Percentiles rank a stretch among this genome's conserved stretches.
phyloP scores from a whole-genome alignment of 345 rosid species.

The Hibiscus mutabilis region DNA sequence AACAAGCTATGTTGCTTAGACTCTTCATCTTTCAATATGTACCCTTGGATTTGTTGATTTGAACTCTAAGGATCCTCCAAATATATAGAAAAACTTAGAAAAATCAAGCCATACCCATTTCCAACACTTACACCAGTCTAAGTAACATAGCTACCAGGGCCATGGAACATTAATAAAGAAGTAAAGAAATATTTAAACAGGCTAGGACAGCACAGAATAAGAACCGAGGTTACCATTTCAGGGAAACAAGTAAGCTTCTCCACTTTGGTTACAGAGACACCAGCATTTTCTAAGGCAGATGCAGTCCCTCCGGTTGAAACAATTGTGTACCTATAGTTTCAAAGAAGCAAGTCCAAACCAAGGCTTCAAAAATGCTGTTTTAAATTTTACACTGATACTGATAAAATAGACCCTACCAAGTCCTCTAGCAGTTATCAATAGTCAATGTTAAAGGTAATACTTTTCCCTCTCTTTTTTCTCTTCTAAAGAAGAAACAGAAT shows the following conservation, averaged over 20 bases:
- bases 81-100: too few relatives aligned
- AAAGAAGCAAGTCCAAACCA: not conserved
- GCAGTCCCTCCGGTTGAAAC: conserved; percentile 99
- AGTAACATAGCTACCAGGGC: not conserved
- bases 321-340: conserved; percentile 50
- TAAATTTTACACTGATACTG: not conserved
- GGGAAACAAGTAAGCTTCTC: conserved; percentile 78
- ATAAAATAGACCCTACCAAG: not conserved
- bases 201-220: not conserved
- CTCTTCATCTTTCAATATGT: too few relatives aligned
- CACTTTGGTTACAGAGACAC: conserved; percentile 81
- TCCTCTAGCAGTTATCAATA: not conserved
- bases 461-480: not conserved
- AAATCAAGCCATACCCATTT: too few relatives aligned
- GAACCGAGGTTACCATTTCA: conserved; percentile 54
- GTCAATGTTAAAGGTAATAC: not conserved
- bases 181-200: not conserved
- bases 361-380: not conserved
- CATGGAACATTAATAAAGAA: not conserved
- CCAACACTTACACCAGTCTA: too few relatives aligned
- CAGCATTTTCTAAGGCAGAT: conserved; percentile 61
- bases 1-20: too few relatives aligned
- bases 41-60: too few relatives aligned
- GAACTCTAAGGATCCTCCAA: too few relatives aligned
- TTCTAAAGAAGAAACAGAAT: not conserved